A percentile compares a stretch with the other conserved stretches of the same genome.
Evolutionary conservation across 176 grass and related monocot species (phyloP).

Genomic region (Neostapfia colusana): DNA sequence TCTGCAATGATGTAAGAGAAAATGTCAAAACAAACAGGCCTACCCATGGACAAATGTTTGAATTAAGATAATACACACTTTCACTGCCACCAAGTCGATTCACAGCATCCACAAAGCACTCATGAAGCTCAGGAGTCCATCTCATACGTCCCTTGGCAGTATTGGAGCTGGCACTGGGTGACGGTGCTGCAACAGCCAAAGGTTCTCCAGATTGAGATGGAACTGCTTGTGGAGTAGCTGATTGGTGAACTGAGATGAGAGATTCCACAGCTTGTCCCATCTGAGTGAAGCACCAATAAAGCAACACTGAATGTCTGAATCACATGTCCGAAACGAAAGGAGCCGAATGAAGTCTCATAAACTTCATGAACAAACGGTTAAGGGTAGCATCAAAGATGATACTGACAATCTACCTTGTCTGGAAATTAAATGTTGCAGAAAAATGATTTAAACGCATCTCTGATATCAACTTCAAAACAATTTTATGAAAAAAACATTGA

Average conservation of each 20-base stretch:
- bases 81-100: constrained; percentile 95
- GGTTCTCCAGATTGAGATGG: constrained; percentile 56
- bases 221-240: constrained; percentile 53
- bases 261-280: constrained; percentile 42
- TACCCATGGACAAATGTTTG: neutral
- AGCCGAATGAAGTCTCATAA: neutral
- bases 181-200: constrained; percentile 44
- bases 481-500: neutral
- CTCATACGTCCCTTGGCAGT: constrained; percentile 81
- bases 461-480: constrained; percentile 1
- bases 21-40: constrained; percentile 23
- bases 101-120: constrained; percentile 89
- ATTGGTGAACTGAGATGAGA: constrained; percentile 40
- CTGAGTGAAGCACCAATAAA: constrained; percentile 48
- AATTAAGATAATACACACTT: constrained; percentile 57
- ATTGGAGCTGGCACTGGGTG: constrained; percentile 49
- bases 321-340: constrained; percentile 5
- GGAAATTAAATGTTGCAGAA: neutral
- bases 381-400: constrained; percentile 6
- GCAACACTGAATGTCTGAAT: neutral
- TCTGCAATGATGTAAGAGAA: constrained; percentile 52
- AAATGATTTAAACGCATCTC: neutral
- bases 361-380: neutral
- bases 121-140: constrained; percentile 97
- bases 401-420: constrained; percentile 11